Percentiles rank a stretch among this genome's conserved stretches.
These are phyloP conservation scores for Lepidium didymum DNA, from an alignment of 345 rosid genomes.

Conservation along the genomic window DNA sequence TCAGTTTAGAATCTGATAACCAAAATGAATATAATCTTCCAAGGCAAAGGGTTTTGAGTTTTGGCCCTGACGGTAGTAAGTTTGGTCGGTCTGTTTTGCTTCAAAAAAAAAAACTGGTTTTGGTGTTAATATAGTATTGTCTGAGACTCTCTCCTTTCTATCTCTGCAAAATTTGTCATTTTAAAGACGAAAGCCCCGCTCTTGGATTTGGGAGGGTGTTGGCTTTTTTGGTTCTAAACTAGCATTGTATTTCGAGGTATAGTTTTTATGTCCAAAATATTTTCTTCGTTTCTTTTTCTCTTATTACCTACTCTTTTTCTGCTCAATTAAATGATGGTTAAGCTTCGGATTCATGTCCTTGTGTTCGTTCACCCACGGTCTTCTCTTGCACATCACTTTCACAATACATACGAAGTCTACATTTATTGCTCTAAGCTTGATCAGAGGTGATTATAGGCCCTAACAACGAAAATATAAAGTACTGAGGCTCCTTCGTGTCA, in stretches of 20 bases:
- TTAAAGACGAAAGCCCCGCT: conserved; percentile 19
- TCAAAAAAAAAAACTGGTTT: not conserved
- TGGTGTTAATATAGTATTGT: conserved; percentile 22
- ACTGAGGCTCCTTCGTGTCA: no score
- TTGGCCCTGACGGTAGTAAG: conserved; percentile 24
- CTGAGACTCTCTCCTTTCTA: not conserved
- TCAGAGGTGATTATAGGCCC: not conserved
- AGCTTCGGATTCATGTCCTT: not conserved
- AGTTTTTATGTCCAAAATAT: conserved; percentile 8
- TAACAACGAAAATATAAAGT: not conserved
- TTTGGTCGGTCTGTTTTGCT: conserved; percentile 8
- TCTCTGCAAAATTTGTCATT: conserved; percentile 4
- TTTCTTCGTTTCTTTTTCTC: not conserved
- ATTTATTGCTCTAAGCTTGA: not conserved
- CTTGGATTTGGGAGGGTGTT: conserved; percentile 14
- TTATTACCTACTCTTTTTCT: not conserved
- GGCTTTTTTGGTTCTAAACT: conserved; percentile 13
- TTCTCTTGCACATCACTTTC: not conserved
- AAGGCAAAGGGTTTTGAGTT: conserved; percentile 22
- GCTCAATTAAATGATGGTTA: not conserved
- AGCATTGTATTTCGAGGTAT: conserved; percentile 24
- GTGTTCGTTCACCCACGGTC: no score
- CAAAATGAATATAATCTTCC: conserved; percentile 4
- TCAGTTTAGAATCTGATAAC: conserved; percentile 10
- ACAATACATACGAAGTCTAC: not conserved